Conservation (phyloP, 2,329 filamentous ascomycete genomes). For the Podosphaera xanthii region DNA sequence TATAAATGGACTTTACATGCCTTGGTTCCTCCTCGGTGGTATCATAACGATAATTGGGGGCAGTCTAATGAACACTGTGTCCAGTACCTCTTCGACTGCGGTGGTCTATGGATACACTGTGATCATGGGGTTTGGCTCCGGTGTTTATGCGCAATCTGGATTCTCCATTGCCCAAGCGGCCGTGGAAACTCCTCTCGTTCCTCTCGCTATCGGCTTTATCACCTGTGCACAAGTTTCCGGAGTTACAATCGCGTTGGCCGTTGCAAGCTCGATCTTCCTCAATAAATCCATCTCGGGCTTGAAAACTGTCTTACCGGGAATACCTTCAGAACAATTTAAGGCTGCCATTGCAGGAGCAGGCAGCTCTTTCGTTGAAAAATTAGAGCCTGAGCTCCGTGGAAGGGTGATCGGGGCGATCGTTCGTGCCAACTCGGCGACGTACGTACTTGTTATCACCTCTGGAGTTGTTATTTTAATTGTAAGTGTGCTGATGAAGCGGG, state of each 20-base stretch:
- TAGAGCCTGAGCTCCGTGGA: constrained; percentile 4
- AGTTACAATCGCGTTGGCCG: constrained; percentile 18
- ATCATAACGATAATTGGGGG: constrained; percentile 17
- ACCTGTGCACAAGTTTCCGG: constrained; percentile 18
- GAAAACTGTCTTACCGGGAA: constrained; percentile 10
- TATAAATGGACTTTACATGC: constrained; percentile 18
- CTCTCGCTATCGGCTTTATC: constrained; percentile 19
- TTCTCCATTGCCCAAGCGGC: constrained; percentile 19
- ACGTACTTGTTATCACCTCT: constrained; percentile 16
- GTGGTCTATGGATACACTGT: constrained; percentile 18
- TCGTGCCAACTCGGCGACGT: constrained; percentile 16
- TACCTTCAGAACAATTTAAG: constrained; percentile 12
- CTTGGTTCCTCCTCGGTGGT: constrained; percentile 19
- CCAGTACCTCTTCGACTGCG: constrained; percentile 9
- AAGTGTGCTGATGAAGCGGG: constrained; percentile 17
- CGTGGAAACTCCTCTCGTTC: constrained; percentile 14
- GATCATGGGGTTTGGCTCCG: constrained; percentile 21
- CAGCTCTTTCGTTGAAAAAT: constrained; percentile 8
- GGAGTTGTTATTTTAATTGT: constrained; percentile 15
- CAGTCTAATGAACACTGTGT: constrained; percentile 15
- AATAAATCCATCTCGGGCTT: constrained; percentile 16
- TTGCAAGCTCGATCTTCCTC: constrained; percentile 19
- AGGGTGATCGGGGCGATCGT: constrained; percentile 16
- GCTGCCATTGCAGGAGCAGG: constrained; percentile 13
- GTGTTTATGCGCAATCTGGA: constrained; percentile 17